Evolutionary conservation across 164 flowering plant species (phyloP).

Genomic region (Pachysandra terminalis): DNA sequence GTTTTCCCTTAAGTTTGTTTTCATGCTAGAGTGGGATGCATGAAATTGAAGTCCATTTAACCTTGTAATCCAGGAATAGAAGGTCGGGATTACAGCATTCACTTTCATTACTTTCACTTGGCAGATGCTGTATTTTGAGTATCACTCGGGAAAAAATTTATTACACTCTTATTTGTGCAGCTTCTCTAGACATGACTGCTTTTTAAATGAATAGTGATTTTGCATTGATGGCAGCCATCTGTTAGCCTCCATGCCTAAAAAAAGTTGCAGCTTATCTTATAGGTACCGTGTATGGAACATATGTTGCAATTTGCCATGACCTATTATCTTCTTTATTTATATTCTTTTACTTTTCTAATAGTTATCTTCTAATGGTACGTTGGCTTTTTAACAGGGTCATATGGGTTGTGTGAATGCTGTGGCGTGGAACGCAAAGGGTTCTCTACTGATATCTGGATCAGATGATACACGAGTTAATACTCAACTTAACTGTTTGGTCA

Average conservation of each 20-base stretch:
- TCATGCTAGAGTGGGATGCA: too few species aligned
- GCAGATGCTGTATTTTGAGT: not conserved
- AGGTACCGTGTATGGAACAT: not conserved
- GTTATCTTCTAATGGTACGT: not conserved
- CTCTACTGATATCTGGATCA: constrained; percentile 93
- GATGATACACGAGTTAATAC: constrained; percentile 72
- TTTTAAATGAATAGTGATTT: not conserved
- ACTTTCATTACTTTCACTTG: not conserved
- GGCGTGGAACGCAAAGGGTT: constrained; percentile 87
- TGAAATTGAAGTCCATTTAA: too few species aligned
- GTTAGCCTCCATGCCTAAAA: not conserved
- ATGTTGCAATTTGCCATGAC: not conserved
- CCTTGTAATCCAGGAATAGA: too few species aligned
- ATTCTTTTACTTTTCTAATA: not conserved
- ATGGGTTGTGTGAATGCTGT: constrained; percentile 87
- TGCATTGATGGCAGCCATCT: not conserved
- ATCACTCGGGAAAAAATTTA: not conserved
- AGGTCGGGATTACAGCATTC: not conserved
- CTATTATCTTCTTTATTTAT: not conserved
- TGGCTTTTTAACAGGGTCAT: constrained; percentile 61
- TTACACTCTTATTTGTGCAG: not conserved
- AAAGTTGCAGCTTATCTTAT: not conserved
- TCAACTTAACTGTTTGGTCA: not conserved
- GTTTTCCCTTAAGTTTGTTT: too few species aligned
- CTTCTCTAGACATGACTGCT: not conserved